Conservation (phyloP, 495 filamentous ascomycete species). For the Aspergillus hancockii region DNA sequence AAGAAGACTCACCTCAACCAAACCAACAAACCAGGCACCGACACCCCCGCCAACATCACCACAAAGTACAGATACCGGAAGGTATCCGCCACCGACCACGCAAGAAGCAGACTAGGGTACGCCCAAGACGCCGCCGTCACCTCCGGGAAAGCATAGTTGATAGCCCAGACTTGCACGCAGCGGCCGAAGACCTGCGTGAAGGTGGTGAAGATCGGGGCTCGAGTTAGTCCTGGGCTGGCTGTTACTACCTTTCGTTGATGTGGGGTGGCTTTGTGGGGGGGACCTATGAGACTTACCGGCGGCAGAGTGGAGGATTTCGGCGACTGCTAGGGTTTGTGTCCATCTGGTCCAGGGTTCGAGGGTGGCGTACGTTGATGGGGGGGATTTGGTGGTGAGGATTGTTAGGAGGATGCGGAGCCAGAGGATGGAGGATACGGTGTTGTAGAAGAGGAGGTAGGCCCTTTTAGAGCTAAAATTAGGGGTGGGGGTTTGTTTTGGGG, state of each 20-base stretch:
- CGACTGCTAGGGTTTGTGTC: constrained; percentile 32
- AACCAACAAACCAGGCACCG: constrained; percentile 35
- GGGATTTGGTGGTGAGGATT: constrained; percentile 11
- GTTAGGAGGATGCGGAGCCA: constrained; percentile 56
- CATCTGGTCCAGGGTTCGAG: constrained; percentile 32
- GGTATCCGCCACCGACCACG: constrained; percentile 53
- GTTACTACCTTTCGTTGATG: constrained; percentile 8
- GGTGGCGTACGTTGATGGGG: constrained; percentile 23
- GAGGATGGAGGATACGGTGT: constrained; percentile 63
- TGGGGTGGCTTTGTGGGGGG: too few species aligned
- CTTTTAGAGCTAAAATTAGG: constrained; percentile 12
- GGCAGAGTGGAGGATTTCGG: constrained; percentile 49
- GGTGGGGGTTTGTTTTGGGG: not conserved
- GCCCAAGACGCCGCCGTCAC: constrained; percentile 30
- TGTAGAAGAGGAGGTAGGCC: constrained; percentile 72
- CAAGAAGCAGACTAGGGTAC: constrained; percentile 52
- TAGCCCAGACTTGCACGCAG: constrained; percentile 54
- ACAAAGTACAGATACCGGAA: constrained; percentile 56
- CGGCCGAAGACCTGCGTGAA: constrained; percentile 55
- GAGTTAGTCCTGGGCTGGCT: constrained; percentile 42
- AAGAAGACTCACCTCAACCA: constrained; percentile 41
- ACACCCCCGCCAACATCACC: constrained; percentile 27
- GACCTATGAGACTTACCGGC: constrained; percentile 33
- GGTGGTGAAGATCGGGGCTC: constrained; percentile 54
- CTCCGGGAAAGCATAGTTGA: constrained; percentile 43